Conservation (phyloP, 129 eudicot genomes). For the Lonicera japonica region DNA sequence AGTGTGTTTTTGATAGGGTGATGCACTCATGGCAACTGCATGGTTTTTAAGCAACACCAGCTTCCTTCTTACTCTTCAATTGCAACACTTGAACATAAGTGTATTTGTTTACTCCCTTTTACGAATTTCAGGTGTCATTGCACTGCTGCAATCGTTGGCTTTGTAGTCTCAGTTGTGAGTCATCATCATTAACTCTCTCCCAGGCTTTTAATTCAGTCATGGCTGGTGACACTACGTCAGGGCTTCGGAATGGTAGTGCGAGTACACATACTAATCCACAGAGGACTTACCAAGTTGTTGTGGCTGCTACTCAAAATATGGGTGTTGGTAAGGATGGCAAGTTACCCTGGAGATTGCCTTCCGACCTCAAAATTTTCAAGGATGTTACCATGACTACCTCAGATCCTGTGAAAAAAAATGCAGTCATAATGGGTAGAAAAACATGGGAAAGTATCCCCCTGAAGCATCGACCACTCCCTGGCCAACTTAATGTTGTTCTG, state of each 20-base stretch:
- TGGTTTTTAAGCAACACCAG: no score
- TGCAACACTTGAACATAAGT: not conserved
- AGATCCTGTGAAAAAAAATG: constrained; percentile 66
- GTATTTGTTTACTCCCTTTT: not conserved
- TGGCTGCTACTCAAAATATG: constrained; percentile 77
- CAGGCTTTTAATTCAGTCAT: constrained; percentile 27
- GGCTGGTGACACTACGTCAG: constrained; percentile 36
- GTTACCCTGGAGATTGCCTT: constrained; percentile 83
- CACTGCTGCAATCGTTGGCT: constrained; percentile 8
- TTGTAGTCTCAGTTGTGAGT: constrained; percentile 3
- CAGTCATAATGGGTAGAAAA: constrained; percentile 78
- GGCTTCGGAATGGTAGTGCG: constrained; percentile 32
- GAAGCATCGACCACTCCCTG: constrained; percentile 64
- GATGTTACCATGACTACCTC: constrained; percentile 59
- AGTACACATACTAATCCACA: constrained; percentile 27
- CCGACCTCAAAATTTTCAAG: constrained; percentile 80
- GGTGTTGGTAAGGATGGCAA: constrained; percentile 33
- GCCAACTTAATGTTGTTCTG: constrained; percentile 77
- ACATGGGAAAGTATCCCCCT: constrained; percentile 33
- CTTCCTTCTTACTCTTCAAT: no score
- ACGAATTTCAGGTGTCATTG: constrained; percentile 11
- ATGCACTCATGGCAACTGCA: no score
- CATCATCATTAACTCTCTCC: constrained; percentile 1
- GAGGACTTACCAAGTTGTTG: constrained; percentile 82
- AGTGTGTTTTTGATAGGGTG: no score